Conservation (phyloP, 352 stramenopile species). For the Phytophthora hibernalis region DNA sequence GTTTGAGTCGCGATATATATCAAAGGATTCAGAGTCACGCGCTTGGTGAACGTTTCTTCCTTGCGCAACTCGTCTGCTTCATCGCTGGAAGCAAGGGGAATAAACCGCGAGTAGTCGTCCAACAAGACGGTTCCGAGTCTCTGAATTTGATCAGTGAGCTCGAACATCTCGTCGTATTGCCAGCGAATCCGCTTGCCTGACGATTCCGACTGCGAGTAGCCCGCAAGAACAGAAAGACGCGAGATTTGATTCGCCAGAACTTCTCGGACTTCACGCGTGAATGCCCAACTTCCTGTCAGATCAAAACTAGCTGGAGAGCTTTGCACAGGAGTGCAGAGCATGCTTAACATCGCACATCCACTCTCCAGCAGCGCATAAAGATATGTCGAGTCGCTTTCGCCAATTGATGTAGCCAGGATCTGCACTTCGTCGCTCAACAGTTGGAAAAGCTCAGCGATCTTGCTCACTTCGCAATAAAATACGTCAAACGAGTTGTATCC, state of each 20-base stretch:
- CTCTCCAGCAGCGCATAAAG: constrained; percentile 70
- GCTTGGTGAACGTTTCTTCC: constrained; percentile 66
- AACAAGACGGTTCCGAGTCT: constrained; percentile 62
- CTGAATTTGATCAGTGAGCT: constrained; percentile 68
- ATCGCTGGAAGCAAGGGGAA: constrained; percentile 45
- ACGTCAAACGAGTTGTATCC: constrained; percentile 90
- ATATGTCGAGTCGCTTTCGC: constrained; percentile 69
- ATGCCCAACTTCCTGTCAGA: constrained; percentile 64
- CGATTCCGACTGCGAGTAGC: constrained; percentile 45
- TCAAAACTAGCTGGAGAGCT: constrained; percentile 41
- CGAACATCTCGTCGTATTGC: constrained; percentile 67
- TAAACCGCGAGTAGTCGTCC: constrained; percentile 60
- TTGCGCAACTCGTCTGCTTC: constrained; percentile 68
- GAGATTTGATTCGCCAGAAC: constrained; percentile 70
- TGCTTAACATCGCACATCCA: constrained; percentile 73
- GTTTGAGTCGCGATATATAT: constrained; percentile 69
- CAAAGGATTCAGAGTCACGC: constrained; percentile 71
- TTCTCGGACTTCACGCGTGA: constrained; percentile 65
- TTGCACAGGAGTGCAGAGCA: constrained; percentile 54
- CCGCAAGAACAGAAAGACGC: constrained; percentile 55
- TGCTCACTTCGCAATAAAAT: constrained; percentile 90
- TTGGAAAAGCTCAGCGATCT: constrained; percentile 73
- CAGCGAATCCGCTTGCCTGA: constrained; percentile 50
- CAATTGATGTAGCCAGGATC: constrained; percentile 55
- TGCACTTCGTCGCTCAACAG: constrained; percentile 64